phyloP scores from a whole-genome alignment of 1,284 basidiomycete species.

The Xerocomus amazonicus region DNA sequence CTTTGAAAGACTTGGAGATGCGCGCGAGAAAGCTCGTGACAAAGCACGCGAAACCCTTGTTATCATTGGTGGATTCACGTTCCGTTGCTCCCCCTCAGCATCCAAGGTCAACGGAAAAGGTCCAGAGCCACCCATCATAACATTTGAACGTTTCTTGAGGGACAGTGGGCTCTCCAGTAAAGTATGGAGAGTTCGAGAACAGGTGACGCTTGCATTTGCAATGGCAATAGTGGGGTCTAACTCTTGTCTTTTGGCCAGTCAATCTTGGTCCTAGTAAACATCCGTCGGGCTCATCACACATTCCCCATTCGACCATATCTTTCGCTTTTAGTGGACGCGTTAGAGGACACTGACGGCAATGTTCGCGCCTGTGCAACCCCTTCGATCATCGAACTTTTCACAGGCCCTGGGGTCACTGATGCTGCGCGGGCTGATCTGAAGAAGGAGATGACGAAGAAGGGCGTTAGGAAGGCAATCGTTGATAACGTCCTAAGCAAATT shows the following conservation, averaged over 20 bases:
- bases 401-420: conserved; percentile 75
- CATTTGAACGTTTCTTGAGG: conserved; percentile 74
- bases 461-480: conserved; percentile 82
- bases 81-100: conserved; percentile 48
- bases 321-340: conserved; percentile 71
- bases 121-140: conserved; percentile 67
- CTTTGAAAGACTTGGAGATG: conserved; percentile 81
- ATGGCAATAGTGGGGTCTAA: neutral
- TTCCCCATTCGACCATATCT: conserved; percentile 87
- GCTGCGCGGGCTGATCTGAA: conserved; percentile 90
- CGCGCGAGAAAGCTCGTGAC: conserved; percentile 64
- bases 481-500: conserved; percentile 66
- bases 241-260: conserved; percentile 40
- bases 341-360: conserved; percentile 88
- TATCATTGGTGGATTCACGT: conserved; percentile 67
- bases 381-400: conserved; percentile 82
- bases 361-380: conserved; percentile 84
- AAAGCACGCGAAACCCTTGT: conserved; percentile 76
- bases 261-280: conserved; percentile 62
- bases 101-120: conserved; percentile 61
- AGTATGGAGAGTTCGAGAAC: conserved; percentile 79
- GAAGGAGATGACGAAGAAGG: conserved; percentile 83
- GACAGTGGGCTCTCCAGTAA: conserved; percentile 75
- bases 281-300: conserved; percentile 61
- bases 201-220: conserved; percentile 45